Percentiles rank a stretch among this genome's conserved stretches.
phyloP scores from a whole-genome alignment of 2,329 filamentous ascomycete genomes.

The Fusarium subglutinans region DNA sequence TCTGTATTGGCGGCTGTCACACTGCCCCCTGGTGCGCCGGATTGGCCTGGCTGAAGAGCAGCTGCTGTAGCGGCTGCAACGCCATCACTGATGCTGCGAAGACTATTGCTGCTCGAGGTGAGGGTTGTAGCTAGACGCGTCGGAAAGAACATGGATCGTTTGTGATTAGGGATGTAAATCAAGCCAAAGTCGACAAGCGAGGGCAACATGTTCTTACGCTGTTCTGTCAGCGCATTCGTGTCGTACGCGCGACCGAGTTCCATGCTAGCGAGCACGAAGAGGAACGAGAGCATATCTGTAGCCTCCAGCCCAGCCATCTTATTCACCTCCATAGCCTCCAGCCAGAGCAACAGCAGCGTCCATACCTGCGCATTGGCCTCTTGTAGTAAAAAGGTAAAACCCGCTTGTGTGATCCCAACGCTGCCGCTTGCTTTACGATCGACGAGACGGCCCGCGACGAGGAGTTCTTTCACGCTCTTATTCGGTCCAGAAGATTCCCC shows the following conservation, averaged over 20 bases:
- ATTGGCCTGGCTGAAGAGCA: conserved; percentile 50
- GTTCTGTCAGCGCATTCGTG: conserved; percentile 81
- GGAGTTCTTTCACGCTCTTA: conserved; percentile 82
- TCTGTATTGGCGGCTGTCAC: conserved; percentile 51
- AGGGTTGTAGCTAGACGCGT: conserved; percentile 94
- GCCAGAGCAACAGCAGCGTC: conserved; percentile 92
- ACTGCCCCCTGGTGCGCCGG: conserved; percentile 44
- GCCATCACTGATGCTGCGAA: conserved; percentile 75
- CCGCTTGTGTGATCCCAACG: conserved; percentile 86
- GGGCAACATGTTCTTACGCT: conserved; percentile 88
- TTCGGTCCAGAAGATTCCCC: conserved; percentile 66
- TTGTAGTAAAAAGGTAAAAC: conserved; percentile 94
- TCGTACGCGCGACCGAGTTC: conserved; percentile 93
- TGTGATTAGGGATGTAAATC: conserved; percentile 74
- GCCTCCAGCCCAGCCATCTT: conserved; percentile 76
- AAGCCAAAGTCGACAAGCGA: conserved; percentile 93
- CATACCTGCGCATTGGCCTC: conserved; percentile 97
- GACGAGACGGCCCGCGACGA: conserved; percentile 84
- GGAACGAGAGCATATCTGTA: conserved; percentile 93
- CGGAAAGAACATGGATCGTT: conserved; percentile 78
- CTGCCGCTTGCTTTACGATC: conserved; percentile 70
- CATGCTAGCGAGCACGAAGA: conserved; percentile 93
- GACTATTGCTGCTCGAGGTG: conserved; percentile 77
- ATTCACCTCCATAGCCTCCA: conserved; percentile 77
- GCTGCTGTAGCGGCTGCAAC: conserved; percentile 72